These are phyloP conservation scores for Penicillium sp. DNA, from an alignment of 2,329 filamentous ascomycete genomes.

Conservation along the genomic window DNA sequence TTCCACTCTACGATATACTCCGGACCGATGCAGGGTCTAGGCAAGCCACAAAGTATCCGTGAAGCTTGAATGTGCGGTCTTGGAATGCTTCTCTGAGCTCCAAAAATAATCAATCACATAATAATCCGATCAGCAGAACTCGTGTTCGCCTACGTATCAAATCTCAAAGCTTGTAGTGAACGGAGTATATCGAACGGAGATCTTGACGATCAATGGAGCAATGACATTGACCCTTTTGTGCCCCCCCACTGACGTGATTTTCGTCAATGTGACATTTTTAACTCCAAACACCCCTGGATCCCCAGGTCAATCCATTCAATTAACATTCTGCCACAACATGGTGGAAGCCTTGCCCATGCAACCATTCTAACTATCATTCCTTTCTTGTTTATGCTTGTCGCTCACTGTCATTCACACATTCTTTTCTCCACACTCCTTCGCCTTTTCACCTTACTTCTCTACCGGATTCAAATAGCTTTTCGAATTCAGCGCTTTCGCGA, in stretches of 20 bases:
- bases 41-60: background rate
- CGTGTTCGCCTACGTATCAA: background rate
- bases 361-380: background rate
- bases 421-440: background rate
- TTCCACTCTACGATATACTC: background rate
- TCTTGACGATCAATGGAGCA: background rate
- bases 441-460: background rate
- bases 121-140: background rate
- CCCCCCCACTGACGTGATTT: conserved; percentile 4
- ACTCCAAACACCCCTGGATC: background rate
- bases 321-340: background rate
- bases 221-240: background rate
- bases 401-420: background rate
- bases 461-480: background rate
- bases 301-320: background rate
- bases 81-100: background rate
- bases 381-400: background rate
- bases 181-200: background rate
- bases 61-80: background rate
- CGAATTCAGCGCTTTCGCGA: background rate
- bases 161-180: background rate
- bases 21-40: background rate
- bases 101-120: background rate
- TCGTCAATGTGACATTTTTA: background rate
- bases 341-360: background rate